Evolutionary conservation across 1,284 basidiomycete species (phyloP).

Genomic region (Kwoniella shivajii): DNA sequence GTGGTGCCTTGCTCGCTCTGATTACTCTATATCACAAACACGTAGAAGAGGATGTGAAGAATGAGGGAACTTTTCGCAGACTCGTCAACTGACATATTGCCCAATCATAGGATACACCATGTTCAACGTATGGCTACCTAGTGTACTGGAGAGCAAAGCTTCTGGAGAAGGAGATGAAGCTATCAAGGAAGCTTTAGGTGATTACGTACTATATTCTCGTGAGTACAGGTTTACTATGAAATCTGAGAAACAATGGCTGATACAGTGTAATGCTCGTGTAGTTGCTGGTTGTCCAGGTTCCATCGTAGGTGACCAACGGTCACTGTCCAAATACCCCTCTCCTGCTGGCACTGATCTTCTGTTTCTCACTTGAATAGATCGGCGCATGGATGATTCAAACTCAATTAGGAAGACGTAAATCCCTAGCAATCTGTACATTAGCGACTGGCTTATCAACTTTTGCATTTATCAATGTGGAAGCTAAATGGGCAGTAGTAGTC

Average conservation of each 20-base stretch:
- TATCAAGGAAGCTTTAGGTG: conserved; percentile 71
- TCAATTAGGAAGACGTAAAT: conserved; percentile 70
- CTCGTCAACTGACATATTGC: background rate
- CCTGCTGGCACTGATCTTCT: conserved; percentile 4
- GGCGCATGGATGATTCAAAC: conserved; percentile 88
- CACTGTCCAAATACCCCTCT: background rate
- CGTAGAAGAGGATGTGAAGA: no score
- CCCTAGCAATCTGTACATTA: conserved; percentile 78
- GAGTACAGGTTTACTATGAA: conserved; percentile 7
- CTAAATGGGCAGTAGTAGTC: conserved; percentile 67
- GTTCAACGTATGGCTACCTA: conserved; percentile 96
- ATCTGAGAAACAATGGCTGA: background rate
- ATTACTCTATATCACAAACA: no score
- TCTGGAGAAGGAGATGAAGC: conserved; percentile 56
- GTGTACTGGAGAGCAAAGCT: conserved; percentile 65
- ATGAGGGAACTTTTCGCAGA: background rate
- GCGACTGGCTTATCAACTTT: conserved; percentile 78
- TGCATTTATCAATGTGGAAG: conserved; percentile 67
- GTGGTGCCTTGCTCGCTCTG: conserved; percentile 50
- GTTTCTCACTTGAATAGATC: conserved; percentile 58
- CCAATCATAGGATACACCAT: conserved; percentile 74
- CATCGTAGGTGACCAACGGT: conserved; percentile 64
- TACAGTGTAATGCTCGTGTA: conserved; percentile 55
- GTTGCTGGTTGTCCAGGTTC: conserved; percentile 85
- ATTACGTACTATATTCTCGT: conserved; percentile 64